Conservation (phyloP, 2,329 filamentous ascomycete genomes). For the Stachybotrys echinatus region DNA sequence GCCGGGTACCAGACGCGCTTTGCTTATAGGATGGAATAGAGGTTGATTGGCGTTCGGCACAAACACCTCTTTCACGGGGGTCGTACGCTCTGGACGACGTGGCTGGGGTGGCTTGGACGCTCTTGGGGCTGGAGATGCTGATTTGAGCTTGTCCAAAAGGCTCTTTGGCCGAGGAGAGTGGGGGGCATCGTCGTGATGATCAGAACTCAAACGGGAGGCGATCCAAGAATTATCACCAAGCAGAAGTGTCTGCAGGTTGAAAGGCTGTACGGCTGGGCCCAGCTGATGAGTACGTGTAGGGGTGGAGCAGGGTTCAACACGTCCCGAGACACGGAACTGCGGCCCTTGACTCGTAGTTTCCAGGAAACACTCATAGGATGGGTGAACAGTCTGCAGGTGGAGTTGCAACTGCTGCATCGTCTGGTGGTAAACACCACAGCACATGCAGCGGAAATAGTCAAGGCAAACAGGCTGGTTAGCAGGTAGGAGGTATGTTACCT, state of each 20-base stretch:
- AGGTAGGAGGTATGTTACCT: constrained; percentile 40
- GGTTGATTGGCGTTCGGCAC: constrained; percentile 46
- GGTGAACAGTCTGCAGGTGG: constrained; percentile 42
- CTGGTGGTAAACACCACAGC: constrained; percentile 42
- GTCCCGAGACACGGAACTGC: constrained; percentile 32
- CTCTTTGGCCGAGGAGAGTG: constrained; percentile 15
- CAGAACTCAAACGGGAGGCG: constrained; percentile 33
- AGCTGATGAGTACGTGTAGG: constrained; percentile 36
- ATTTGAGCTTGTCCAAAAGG: constrained; percentile 13
- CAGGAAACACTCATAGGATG: constrained; percentile 37
- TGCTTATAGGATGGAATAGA: constrained; percentile 54
- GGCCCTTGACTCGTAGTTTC: constrained; percentile 29
- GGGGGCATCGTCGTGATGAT: constrained; percentile 18
- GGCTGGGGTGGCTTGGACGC: constrained; percentile 5
- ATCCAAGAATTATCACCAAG: constrained; percentile 42
- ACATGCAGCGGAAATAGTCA: constrained; percentile 45
- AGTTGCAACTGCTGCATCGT: constrained; percentile 41
- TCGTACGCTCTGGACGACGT: constrained; percentile 3
- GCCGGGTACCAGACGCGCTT: constrained; percentile 43
- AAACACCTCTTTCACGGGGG: constrained; percentile 23
- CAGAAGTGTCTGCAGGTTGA: constrained; percentile 38
- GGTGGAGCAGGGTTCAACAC: constrained; percentile 18
- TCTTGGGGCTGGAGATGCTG: constrained; percentile 14
- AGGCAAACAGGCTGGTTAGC: constrained; percentile 38
- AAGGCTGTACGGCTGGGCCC: constrained; percentile 33